Evolutionary conservation across 2,329 filamentous ascomycete genomes (phyloP), one percentile per base, ranked within the genome.

Genomic region (Xylogone sp.): DNA sequence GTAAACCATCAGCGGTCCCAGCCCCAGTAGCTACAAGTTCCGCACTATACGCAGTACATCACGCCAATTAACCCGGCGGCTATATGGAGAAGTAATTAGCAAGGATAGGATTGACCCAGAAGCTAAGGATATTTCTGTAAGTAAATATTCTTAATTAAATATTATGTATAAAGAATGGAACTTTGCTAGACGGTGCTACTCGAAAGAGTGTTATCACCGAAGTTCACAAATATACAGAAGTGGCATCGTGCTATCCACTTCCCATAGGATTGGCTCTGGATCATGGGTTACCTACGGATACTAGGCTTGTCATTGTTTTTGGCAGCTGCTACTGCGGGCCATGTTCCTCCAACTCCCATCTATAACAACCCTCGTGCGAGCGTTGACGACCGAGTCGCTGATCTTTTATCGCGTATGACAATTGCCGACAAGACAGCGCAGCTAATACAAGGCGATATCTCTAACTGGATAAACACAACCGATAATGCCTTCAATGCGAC

Each of bases 341-440:
- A 31, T 13, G 27, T 13, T 8, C 7, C 7, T 31, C 27, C 56
- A 7, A 59, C 52, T 61, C 71, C 75, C 2, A 56, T 80, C 42
- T 88, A 88, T 75, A 87, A 86, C 64, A 74, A 89, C 63, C 71
- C 84, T 4, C 74, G 73, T 51, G 80, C 83, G 5, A 70, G 81
- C 7, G 72, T 89, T 13, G 82, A 88, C 48, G 79, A 78, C 46
- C 76, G 87, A 53, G 79, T 90, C 10, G 66, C 78, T 9, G 86
- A 90, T 64, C 75, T 91, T 4, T 69, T 91, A 48, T 78, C 79
- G 12, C 79, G 83, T 21, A 91, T 91, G 87, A 88, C 84, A 0
- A 78, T 88, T 50, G 76, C 86, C 61, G 87, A 91, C 53, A 91
- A 91, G 70, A 79, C 82, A 43, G 77, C 84, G 1, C 87, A 90